Evolutionary conservation across 2,329 filamentous ascomycete genomes (phyloP), one percentile per base, ranked within the genome.

Genomic region (Fusarium sp.): DNA sequence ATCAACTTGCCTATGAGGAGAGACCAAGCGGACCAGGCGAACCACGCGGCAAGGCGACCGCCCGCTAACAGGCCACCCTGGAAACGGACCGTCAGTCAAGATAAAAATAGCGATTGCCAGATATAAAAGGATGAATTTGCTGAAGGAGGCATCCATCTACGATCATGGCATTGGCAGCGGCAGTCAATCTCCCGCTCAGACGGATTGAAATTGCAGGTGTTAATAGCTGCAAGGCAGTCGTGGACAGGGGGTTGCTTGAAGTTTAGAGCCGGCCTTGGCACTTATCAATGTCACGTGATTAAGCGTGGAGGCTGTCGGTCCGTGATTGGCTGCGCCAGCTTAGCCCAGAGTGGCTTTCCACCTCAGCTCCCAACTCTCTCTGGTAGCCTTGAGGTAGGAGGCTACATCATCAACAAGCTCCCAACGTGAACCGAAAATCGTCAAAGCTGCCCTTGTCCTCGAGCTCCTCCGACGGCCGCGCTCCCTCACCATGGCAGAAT

Each of bases 401-500:
- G 76, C 78, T 77, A 78, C 77, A 79, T 79, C 78, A 79, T 79
- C 78, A 74, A 72, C 71, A 62, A 74, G 72, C 72, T 74, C 67
- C 63, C 68, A 78, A 74, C 77, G 60, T 65, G 68, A 75, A 78
- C 62, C 63, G 29, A 25, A 25, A 56, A 45, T 40, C 20, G 58
- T 66, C 65, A 65, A 74, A 70, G 63, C 69, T 68, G 67, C 63
- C 72, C 61, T 70, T 64, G 70, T 71, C 62, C 64, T 65, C 61
- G 63, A 69, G 69, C 63, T 66, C 71, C 71, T 63, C 65, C 63
- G 58, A 74, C 71, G 73, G 74, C 67, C 67, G 68, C 70, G 70
- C 66, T 63, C 74, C 63, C 67, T 77, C 74, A 85, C 58, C 72
- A 91, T 91, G 89, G 85, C 83, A 69, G 86, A 82, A 65, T 79